A percentile compares a stretch with the other conserved stretches of the same genome.
These are phyloP conservation scores for Vaccinium vitisidaea DNA, from an alignment of 148 eudicot species.

Conservation along the genomic window DNA sequence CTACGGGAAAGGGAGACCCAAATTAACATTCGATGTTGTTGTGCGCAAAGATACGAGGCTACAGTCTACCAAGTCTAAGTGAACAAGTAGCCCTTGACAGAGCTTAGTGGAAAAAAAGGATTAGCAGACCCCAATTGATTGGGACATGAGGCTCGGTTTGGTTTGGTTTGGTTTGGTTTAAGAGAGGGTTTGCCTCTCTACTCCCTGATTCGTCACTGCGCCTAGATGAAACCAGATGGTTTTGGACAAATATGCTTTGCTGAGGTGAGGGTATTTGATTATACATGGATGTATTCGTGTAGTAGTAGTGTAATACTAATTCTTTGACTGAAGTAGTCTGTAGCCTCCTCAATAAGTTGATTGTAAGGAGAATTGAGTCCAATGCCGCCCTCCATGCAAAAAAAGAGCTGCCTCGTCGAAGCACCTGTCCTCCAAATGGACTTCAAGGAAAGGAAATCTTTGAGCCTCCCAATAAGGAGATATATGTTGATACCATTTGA, in stretches of 20 bases:
- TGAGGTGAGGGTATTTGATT: not conserved
- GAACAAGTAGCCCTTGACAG: too few relatives aligned
- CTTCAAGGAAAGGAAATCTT: not conserved
- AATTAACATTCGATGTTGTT: too few relatives aligned
- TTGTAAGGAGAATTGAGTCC: not conserved
- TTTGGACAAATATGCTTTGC: not conserved
- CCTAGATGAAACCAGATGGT: not conserved
- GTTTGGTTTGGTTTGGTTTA: too few relatives aligned
- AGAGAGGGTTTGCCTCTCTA: too few relatives aligned
- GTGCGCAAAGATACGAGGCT: too few relatives aligned
- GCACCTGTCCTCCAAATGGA: not conserved
- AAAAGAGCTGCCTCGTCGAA: not conserved
- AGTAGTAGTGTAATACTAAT: not conserved
- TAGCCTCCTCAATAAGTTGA: not conserved
- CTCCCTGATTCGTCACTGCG: not conserved
- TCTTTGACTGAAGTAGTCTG: not conserved
- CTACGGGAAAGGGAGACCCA: too few relatives aligned
- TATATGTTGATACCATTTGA: not conserved
- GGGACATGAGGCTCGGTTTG: too few relatives aligned
- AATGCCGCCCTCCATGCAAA: not conserved
- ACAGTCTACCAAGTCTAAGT: too few relatives aligned
- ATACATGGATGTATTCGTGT: not conserved
- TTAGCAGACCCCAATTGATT: too few relatives aligned
- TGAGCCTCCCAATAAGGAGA: not conserved
- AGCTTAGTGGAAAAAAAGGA: too few relatives aligned